phyloP scores from a whole-genome alignment of 495 filamentous ascomycete species.

The Podospora fimiseda region DNA sequence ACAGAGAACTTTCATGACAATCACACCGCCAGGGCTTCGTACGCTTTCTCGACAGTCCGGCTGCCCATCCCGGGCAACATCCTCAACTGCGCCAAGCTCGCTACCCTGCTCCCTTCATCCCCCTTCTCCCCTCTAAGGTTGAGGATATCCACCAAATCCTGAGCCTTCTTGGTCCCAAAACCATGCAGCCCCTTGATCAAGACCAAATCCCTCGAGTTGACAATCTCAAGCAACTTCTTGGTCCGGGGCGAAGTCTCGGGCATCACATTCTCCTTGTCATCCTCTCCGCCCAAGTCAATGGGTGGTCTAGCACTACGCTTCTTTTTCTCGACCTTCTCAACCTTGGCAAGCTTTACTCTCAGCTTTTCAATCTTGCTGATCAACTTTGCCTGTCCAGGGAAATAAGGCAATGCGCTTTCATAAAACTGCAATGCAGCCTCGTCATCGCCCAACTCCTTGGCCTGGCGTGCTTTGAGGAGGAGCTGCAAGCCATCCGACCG shows the following conservation, averaged over 20 bases:
- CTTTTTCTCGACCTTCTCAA: conserved; percentile 10
- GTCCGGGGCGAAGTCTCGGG: conserved; percentile 52
- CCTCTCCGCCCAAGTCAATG: conserved; percentile 21
- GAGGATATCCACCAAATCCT: conserved; percentile 54
- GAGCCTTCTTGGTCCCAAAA: conserved; percentile 58
- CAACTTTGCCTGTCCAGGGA: conserved; percentile 81
- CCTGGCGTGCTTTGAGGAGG: conserved; percentile 85
- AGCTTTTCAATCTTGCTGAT: conserved; percentile 67
- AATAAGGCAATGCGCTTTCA: conserved; percentile 73
- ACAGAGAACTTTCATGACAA: neutral
- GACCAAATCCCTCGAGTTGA: conserved; percentile 75
- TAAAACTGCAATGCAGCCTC: conserved; percentile 78
- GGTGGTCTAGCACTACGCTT: conserved; percentile 2
- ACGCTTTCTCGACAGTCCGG: conserved; percentile 52
- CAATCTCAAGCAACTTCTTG: conserved; percentile 64
- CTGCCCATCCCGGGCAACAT: conserved; percentile 54
- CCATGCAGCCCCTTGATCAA: conserved; percentile 68
- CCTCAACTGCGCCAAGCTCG: conserved; percentile 46
- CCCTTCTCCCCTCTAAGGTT: conserved; percentile 41
- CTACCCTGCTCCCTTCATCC: conserved; percentile 31
- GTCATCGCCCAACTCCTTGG: conserved; percentile 75
- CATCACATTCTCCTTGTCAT: conserved; percentile 16
- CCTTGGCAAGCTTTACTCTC: conserved; percentile 51
- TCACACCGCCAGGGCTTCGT: conserved; percentile 23
- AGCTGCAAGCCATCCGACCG: conserved; percentile 76